These are phyloP conservation scores for Manihot esculenta DNA, from an alignment of 441 rosid species.

Conservation along the genomic window DNA sequence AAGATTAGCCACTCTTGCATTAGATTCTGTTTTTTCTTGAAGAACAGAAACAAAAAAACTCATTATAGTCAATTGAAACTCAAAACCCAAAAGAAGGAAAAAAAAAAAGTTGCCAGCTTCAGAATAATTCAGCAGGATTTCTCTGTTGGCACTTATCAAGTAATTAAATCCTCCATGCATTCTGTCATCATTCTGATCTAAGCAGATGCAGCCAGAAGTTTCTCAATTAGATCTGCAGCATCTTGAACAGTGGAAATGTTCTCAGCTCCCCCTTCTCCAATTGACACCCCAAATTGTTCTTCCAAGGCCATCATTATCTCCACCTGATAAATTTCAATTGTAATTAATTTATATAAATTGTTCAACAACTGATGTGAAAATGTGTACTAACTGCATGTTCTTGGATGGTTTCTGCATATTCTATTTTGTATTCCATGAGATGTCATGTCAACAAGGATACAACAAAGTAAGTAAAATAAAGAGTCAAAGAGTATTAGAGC, in stretches of 20 bases:
- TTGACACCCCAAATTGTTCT: constrained; percentile 57
- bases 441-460: too few relatives aligned
- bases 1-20: not conserved
- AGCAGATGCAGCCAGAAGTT: constrained; percentile 44
- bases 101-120: constrained; percentile 11
- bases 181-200: not conserved
- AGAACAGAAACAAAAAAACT: constrained; percentile 6
- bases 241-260: constrained; percentile 58
- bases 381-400: too few relatives aligned
- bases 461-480: too few relatives aligned
- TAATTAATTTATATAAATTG: not conserved
- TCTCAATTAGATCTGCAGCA: constrained; percentile 62
- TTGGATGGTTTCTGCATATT: too few relatives aligned
- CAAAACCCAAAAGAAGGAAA: not conserved
- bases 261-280: constrained; percentile 65
- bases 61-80: not conserved
- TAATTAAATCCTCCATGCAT: constrained; percentile 1
- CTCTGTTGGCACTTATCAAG: constrained; percentile 9
- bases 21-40: not conserved
- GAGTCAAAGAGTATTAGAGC: too few relatives aligned
- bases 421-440: too few relatives aligned
- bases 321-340: constrained; percentile 30
- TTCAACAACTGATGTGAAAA: not conserved
- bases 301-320: constrained; percentile 73
- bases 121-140: constrained; percentile 9